Percentiles rank a stretch among this genome's conserved stretches.
Evolutionary conservation across 345 rosid genomes (phyloP).

Genomic region (Melaleuca alternifolia): DNA sequence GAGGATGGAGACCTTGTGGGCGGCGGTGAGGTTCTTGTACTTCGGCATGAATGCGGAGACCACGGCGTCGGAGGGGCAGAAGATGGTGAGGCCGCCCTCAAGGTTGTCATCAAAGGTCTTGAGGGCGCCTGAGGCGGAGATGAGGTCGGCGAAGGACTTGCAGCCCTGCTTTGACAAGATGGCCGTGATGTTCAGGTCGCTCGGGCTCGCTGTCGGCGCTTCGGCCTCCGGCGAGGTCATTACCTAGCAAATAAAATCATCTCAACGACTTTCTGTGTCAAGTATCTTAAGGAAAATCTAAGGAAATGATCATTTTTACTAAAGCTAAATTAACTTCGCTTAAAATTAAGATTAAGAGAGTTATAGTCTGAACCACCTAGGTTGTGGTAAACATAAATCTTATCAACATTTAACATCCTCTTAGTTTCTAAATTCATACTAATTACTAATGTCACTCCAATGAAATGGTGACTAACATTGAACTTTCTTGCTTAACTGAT

Average conservation of each 20-base stretch:
- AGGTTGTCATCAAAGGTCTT: conserved; percentile 54
- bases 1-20: conserved; percentile 53
- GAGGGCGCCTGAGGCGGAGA: conserved; percentile 50
- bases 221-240: conserved; percentile 72
- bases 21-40: conserved; percentile 59
- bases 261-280: neutral
- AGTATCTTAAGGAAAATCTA: too few species aligned
- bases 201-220: conserved; percentile 77
- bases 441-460: neutral
- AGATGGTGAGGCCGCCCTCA: conserved; percentile 84
- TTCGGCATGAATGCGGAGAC: conserved; percentile 52
- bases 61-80: conserved; percentile 65
- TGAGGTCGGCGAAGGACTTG: conserved; percentile 59
- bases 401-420: neutral
- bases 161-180: conserved; percentile 78
- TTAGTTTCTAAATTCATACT: neutral
- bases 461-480: neutral
- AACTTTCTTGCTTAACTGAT: neutral
- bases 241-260: conserved; percentile 2
- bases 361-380: too few species aligned
- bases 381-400: too few species aligned
- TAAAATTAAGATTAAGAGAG: too few species aligned
- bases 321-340: too few species aligned
- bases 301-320: too few species aligned
- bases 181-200: conserved; percentile 44